Evolutionary conservation across 176 grass and related monocot genomes (phyloP), one percentile per base, ranked within the genome.

Genomic region (Miscanthus lutarioriparius): DNA sequence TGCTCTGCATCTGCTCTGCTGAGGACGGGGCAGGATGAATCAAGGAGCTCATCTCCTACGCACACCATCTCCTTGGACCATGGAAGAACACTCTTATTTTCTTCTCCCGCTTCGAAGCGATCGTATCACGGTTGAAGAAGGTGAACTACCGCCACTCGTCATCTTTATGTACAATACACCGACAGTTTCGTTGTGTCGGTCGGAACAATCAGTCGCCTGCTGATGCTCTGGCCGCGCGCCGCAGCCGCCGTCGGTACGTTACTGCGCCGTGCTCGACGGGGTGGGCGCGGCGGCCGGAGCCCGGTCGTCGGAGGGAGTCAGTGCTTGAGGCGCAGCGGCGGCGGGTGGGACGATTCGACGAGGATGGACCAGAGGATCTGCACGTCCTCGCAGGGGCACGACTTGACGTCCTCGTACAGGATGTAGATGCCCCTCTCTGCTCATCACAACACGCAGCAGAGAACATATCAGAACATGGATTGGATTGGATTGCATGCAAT

Each of bases 301-400:
- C 16, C 19, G 1, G 5, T 39, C 8, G 40, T 43, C 40, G 51
- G 4, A 0, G 7, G 30, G 11, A 5, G 68, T 4, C 22, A 1
- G 64, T 90, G 89, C 95, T 92, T 91, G 65, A 98, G 71, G 70
- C 91, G 83, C 59, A 93, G 85, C 76, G 83, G 79, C 10, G 88
- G 75, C 48, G 89, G 82, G 43, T 86, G 88, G 49, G 93, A 98
- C 49, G 93, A 98, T 70, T 98, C 93, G 64, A 98, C 93, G 67
- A 98, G 91, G 81, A 98, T 98, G 63, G 96, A 91, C 96, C 96
- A 98, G 54, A 98, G 89, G 12, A 98, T 87, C 8, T 98, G 96
- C 84, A 98, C 96, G 85, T 98, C 96, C 89, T 98, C 96, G 64
- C 88, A 93, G 38, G 87, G 93, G 87, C 96, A 98, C 84, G 93